A percentile compares a stretch with the other conserved stretches of the same genome.
These are phyloP conservation scores for Theobroma grandiflorum DNA, from an alignment of 441 rosid species.

Conservation along the genomic window DNA sequence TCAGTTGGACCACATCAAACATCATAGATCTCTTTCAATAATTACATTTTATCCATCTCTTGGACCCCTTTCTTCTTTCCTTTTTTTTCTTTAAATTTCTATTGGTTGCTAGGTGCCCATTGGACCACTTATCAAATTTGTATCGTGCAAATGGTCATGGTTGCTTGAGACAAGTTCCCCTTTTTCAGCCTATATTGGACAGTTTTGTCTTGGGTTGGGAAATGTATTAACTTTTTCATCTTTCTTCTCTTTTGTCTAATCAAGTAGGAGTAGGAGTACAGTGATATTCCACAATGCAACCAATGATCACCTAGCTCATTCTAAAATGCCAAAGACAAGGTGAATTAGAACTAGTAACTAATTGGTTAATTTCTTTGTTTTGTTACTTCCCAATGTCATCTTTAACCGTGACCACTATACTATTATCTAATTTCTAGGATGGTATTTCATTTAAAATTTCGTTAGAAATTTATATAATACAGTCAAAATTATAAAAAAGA, in stretches of 20 bases:
- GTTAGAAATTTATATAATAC: neutral
- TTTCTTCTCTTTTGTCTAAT: neutral
- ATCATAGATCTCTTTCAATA: neutral
- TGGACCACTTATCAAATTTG: slow-evolving; percentile 4
- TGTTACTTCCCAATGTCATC: neutral
- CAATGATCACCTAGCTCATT: neutral
- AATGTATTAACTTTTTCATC: neutral
- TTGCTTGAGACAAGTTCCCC: slow-evolving; percentile 2
- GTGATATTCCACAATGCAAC: neutral
- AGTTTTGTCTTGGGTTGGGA: neutral
- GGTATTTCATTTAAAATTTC: neutral
- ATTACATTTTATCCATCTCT: neutral
- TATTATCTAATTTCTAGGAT: neutral
- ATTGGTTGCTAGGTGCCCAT: neutral
- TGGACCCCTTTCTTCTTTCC: too few species aligned
- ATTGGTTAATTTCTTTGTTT: neutral
- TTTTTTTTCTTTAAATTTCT: neutral
- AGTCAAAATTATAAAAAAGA: neutral
- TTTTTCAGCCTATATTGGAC: neutral
- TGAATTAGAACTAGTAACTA: too few species aligned
- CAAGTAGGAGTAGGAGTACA: neutral
- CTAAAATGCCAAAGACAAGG: neutral
- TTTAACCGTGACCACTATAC: neutral
- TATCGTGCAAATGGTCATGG: neutral
- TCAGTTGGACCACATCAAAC: neutral